phyloP scores from a whole-genome alignment of 306 rosid species.

The Quercus cerris region DNA sequence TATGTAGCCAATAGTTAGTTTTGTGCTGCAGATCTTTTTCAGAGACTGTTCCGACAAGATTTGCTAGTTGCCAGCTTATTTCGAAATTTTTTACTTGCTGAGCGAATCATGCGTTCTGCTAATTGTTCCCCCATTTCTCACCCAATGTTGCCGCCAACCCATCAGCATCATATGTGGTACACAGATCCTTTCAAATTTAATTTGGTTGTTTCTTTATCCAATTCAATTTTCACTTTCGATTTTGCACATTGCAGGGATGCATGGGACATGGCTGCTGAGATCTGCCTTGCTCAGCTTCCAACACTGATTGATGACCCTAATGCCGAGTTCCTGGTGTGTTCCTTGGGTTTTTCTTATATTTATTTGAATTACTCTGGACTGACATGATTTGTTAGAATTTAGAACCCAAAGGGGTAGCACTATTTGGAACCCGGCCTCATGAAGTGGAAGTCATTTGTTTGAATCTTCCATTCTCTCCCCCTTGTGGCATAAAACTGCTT shows the following conservation, averaged over 20 bases:
- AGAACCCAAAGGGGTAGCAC: too few relatives aligned
- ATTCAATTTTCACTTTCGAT: slow-evolving; percentile 17
- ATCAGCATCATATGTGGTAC: slow-evolving; percentile 99
- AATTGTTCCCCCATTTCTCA: slow-evolving; percentile 95
- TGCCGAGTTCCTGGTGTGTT: slow-evolving; percentile 77
- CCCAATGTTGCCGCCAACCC: slow-evolving; percentile 90
- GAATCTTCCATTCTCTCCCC: too few relatives aligned
- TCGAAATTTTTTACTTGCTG: slow-evolving; percentile 93
- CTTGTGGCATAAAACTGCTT: too few relatives aligned
- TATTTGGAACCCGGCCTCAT: too few relatives aligned
- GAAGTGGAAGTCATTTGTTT: too few relatives aligned
- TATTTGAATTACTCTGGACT: slow-evolving; percentile 8
- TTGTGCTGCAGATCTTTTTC: slow-evolving; percentile 81
- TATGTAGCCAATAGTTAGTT: slow-evolving; percentile 15
- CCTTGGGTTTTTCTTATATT: not conserved
- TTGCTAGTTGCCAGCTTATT: slow-evolving; percentile 88
- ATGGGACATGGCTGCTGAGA: slow-evolving; percentile 99
- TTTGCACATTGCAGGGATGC: slow-evolving; percentile 83
- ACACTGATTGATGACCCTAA: slow-evolving; percentile 76
- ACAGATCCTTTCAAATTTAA: slow-evolving; percentile 24
- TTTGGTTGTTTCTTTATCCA: slow-evolving; percentile 3
- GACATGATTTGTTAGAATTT: not conserved
- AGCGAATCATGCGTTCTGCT: slow-evolving; percentile 97
- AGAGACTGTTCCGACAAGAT: slow-evolving; percentile 96
- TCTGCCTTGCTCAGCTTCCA: slow-evolving; percentile 98